These are phyloP conservation scores for Penicillium fuscoglaucum DNA, from an alignment of 2,329 filamentous ascomycete genomes.

Conservation along the genomic window DNA sequence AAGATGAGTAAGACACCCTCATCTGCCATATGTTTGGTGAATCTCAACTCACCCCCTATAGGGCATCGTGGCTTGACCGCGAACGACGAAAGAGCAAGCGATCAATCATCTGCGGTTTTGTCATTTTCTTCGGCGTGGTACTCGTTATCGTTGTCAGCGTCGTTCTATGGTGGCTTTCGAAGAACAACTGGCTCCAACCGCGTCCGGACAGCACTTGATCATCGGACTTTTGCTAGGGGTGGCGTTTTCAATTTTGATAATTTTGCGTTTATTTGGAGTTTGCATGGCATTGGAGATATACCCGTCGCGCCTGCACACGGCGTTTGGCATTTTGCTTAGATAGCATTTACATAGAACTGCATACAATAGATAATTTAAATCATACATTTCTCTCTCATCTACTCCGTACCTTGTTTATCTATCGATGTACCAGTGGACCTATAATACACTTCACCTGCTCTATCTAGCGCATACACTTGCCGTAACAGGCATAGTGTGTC, in stretches of 20 bases:
- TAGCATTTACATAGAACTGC: neutral
- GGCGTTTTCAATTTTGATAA: neutral
- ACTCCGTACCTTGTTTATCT: neutral
- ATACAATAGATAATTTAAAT: neutral
- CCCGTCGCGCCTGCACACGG: constrained; percentile 5
- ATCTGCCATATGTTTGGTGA: constrained; percentile 22
- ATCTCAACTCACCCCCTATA: constrained; percentile 29
- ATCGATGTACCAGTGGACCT: too few relatives aligned
- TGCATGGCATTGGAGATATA: constrained; percentile 9
- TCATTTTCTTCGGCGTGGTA: constrained; percentile 32
- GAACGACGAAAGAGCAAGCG: constrained; percentile 53
- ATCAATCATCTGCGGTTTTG: constrained; percentile 47
- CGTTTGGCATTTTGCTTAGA: constrained; percentile 1
- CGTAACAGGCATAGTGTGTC: neutral
- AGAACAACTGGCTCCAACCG: constrained; percentile 34
- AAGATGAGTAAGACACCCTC: constrained; percentile 13
- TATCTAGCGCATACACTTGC: neutral
- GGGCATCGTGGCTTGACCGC: constrained; percentile 55
- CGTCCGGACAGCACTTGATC: neutral
- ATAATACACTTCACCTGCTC: neutral
- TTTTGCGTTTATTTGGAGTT: neutral
- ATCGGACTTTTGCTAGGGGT: too few relatives aligned
- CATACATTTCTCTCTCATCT: neutral
- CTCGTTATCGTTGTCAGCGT: constrained; percentile 48
- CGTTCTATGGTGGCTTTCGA: constrained; percentile 46